Evolutionary conservation across 495 filamentous ascomycete species (phyloP).

Genomic region (Elasticomyces elasticus): DNA sequence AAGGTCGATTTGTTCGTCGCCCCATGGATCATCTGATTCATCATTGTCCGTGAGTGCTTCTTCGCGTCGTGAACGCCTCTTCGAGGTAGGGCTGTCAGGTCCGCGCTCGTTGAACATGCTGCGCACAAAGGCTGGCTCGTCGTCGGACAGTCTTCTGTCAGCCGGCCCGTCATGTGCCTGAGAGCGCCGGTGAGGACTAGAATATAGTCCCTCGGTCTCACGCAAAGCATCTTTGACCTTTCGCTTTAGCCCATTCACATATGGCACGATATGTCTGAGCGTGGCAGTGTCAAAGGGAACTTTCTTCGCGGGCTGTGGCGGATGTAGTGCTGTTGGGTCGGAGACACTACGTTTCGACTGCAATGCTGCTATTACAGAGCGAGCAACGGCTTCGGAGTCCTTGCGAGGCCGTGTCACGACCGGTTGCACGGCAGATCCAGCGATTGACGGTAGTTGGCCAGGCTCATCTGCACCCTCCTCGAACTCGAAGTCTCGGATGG

Average conservation of each 20-base stretch:
- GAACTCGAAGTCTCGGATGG: background rate
- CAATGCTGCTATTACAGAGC: constrained; percentile 75
- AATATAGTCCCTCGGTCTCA: constrained; percentile 32
- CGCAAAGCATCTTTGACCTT: constrained; percentile 62
- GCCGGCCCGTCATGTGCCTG: constrained; percentile 3
- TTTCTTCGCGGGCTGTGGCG: constrained; percentile 52
- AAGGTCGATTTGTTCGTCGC: constrained; percentile 9
- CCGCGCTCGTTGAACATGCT: constrained; percentile 51
- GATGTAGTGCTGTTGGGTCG: constrained; percentile 38
- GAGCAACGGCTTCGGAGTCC: constrained; percentile 53
- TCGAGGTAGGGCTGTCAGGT: constrained; percentile 31
- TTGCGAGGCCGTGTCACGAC: constrained; percentile 30
- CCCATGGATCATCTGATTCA: constrained; percentile 3
- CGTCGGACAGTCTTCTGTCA: background rate
- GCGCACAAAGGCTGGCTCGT: constrained; percentile 30
- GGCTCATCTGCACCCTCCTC: background rate
- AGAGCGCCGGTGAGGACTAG: constrained; percentile 48
- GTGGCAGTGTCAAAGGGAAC: constrained; percentile 88
- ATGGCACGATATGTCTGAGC: constrained; percentile 73
- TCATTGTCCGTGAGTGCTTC: constrained; percentile 41
- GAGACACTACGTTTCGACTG: constrained; percentile 53
- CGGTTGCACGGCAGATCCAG: constrained; percentile 22
- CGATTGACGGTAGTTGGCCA: background rate
- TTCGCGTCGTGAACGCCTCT: constrained; percentile 39
- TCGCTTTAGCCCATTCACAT: constrained; percentile 70